Evolutionary conservation across 352 stramenopile genomes (phyloP), one percentile per base, ranked within the genome.

Genomic region (Phytophthora crassamura): DNA sequence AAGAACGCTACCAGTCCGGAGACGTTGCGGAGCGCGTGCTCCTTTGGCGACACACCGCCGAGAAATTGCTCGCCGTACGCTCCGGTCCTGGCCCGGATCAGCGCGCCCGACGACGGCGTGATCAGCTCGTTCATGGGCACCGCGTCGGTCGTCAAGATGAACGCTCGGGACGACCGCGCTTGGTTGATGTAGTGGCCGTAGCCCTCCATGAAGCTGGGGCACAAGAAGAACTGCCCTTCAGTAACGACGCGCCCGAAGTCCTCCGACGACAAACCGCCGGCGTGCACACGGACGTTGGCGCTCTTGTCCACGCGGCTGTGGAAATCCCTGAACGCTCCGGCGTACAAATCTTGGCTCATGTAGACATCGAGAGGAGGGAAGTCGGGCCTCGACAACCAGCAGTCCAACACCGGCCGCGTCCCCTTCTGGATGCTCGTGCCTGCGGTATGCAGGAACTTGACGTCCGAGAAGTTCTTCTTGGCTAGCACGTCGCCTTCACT

Each of bases 171-270:
- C 0, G 75, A 74, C 7, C 77, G 58, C 12, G 75, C 77, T 49
- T 86, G 77, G 48, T 86, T 86, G 47, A 86, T 78, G 53, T 84
- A 86, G 60, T 86, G 75, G 9, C 77, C 77, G 57, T 82, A 84
- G 30, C 74, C 74, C 46, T 85, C 77, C 41, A 71, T 58, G n/a
- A 69, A 57, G 46, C 77, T 85, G 18, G 77, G 71, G 39, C 77
- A 82, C 43, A 85, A 40, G 36, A 82, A 79, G 41, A 75, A 76
- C 7, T 62, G 36, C 7, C 59, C 54, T 40, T 78, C 71, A 3
- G 65, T 54, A 25, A 82, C 62, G 7, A 85, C 4, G 25, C 63
- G 65, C 4, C 70, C 74, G 30, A 80, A 85, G 35, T 59, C 38
- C 7, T 42, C 30, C 4, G 75, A 22, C 9, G 59, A 32, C 28